Evolutionary conservation across 2,329 filamentous ascomycete genomes (phyloP), one percentile per base, ranked within the genome.

Genomic region (Trichoderma sp.): DNA sequence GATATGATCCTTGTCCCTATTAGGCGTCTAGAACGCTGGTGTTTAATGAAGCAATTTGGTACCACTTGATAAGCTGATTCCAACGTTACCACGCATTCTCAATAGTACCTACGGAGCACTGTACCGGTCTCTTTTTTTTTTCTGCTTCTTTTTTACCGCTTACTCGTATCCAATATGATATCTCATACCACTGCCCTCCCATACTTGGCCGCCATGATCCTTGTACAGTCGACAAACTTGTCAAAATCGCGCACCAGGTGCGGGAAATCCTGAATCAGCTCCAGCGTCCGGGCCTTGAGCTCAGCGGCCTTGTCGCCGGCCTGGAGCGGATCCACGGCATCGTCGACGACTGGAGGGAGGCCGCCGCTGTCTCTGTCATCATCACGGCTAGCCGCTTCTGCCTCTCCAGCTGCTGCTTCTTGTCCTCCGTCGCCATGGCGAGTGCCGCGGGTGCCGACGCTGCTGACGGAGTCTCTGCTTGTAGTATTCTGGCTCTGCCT

Each of bases 241-340:
- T 76, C 75, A 68, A 76, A 76, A 57, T 76, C 76, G 17, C 70
- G 70, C 19, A 68, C 70, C 60, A 77, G 70, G 7, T 73, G 71
- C 5, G 75, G 75, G 53, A 73, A 76, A 6, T 73, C 74, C 19
- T 73, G 69, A 15, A 77, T 56, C 56, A 70, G 70, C 25, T 72
- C 71, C 29, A 75, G 58, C 5, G 73, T 71, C 39, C 70, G 60
- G 39, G 67, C 59, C 37, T 71, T 71, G 42, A 75, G 68, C 57
- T 73, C 74, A 19, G 71, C 58, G 10, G 69, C 65, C 13, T 69
- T 69, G n/a, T 64, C 60, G 29, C 63, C 48, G 5, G 54, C 34
- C 54, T 63, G 29, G 59, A 15, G 70, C 66, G 58, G 58, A 52
- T 61, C 58, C 42, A 27, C 59, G 42, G 32, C 59, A 48, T 45